Evolutionary conservation across 768 basidiomycete genomes (phyloP), one percentile per base, ranked within the genome.

Genomic region (Roridomyces roridus): DNA sequence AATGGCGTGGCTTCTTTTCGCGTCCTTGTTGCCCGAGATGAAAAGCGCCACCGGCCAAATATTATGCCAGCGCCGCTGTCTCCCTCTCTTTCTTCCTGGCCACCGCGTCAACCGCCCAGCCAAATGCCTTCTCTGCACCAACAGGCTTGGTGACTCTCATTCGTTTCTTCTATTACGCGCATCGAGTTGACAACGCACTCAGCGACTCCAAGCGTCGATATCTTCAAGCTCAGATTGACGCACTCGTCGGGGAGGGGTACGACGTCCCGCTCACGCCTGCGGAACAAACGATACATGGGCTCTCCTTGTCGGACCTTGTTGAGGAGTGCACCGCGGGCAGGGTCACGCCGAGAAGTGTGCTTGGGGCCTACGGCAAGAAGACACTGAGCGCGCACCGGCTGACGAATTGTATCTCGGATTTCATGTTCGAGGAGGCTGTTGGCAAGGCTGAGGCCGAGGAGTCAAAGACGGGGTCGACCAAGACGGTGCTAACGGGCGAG

Each of bases 331-430:
- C 69, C 29, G 65, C 75, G 18, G 81, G 80, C 20, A 51, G 64
- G 6, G 65, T 80, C 24, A 64, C 78, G 4, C 80, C 81, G 55
- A 61, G 54, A 11, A 73, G 77, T 21, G 62, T 81, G 45, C 66
- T 85, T 21, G 63, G 66, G 1, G 76, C 78, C 0, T 85, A 83
- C 65, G 77, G 75, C 24, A 81, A 83, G 59, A 76, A 77, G 45
- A 76, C 84, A 0, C 59, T 85, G 8, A 68, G 74, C 46, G 82
- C 81, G 0, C 82, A 83, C 46, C 69, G 70, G 23, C 70, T 74
- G 57, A 86, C 84, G 26, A 87, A 87, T 65, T 88, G 86, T 63
- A 72, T 87, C 60, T 83, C 84, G 15, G 85, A 87, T 63, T 73
- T 87, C 46, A 76, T 85, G 72, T 80, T 85, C 48, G 65, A 62